Evolutionary conservation across 1,284 basidiomycete genomes (phyloP).

Genomic region (Pseudozyma pruni): DNA sequence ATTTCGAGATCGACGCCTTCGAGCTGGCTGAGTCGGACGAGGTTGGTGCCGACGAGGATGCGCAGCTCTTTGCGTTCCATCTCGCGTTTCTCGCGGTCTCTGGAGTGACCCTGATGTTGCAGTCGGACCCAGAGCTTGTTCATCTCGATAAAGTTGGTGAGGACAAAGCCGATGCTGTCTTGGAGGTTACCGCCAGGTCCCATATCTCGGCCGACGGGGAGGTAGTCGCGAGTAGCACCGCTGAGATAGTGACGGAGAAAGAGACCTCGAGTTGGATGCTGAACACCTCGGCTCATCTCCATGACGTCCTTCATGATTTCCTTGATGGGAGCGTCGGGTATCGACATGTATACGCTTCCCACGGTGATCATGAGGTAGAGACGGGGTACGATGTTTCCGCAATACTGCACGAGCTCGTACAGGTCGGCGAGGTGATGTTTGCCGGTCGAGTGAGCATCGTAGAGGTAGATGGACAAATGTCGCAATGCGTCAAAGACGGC

Average conservation of each 20-base stretch:
- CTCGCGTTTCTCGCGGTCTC: conserved; percentile 67
- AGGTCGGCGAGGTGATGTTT: conserved; percentile 67
- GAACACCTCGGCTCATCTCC: conserved; percentile 67
- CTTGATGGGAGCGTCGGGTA: conserved; percentile 67
- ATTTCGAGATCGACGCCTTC: conserved; percentile 66
- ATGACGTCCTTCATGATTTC: conserved; percentile 68
- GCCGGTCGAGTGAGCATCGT: conserved; percentile 63
- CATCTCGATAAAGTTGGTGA: conserved; percentile 68
- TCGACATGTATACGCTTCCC: conserved; percentile 67
- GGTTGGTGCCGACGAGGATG: conserved; percentile 67
- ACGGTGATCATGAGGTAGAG: conserved; percentile 68
- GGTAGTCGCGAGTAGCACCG: conserved; percentile 65
- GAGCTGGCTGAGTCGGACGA: conserved; percentile 67
- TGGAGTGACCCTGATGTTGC: conserved; percentile 66
- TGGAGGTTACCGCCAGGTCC: conserved; percentile 63
- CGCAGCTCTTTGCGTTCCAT: conserved; percentile 65
- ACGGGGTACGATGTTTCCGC: conserved; percentile 66
- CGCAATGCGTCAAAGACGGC: conserved; percentile 66
- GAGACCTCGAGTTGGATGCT: conserved; percentile 67
- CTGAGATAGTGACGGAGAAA: conserved; percentile 67
- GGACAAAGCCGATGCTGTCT: conserved; percentile 66
- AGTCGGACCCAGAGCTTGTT: conserved; percentile 68
- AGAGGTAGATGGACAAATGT: conserved; percentile 66
- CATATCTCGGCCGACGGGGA: conserved; percentile 61
- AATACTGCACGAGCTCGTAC: conserved; percentile 68